These are phyloP conservation scores for Mucor plumbeus DNA, from an alignment of 371 early-diverging fungal species.

Conservation along the genomic window DNA sequence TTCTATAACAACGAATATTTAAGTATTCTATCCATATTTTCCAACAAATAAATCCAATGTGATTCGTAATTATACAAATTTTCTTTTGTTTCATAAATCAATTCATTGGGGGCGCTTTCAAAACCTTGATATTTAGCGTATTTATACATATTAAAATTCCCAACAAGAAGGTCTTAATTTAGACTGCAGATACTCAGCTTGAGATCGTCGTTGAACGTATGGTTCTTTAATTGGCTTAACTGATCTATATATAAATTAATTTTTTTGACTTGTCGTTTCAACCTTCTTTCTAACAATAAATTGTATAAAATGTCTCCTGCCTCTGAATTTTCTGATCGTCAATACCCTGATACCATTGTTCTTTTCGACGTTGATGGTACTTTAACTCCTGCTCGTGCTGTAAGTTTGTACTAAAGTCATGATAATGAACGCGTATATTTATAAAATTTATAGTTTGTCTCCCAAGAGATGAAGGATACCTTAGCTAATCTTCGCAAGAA, in stretches of 20 bases:
- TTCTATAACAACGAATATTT: background rate
- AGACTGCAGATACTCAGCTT: constrained; percentile 3
- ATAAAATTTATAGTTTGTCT: constrained; percentile 53
- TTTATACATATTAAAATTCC: constrained; percentile 1
- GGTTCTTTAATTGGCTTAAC: background rate
- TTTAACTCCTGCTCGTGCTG: constrained; percentile 94
- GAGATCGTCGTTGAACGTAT: constrained; percentile 4
- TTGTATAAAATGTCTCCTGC: constrained; percentile 30
- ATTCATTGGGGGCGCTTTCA: background rate
- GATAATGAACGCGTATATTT: background rate
- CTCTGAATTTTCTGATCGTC: constrained; percentile 59
- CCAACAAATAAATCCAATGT: too few species aligned
- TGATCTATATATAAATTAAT: constrained; percentile 2
- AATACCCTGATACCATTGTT: constrained; percentile 82
- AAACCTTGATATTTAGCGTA: background rate
- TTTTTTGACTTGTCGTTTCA: background rate
- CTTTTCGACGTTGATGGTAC: constrained; percentile 99
- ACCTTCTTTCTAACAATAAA: background rate
- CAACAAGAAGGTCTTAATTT: background rate
- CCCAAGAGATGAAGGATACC: constrained; percentile 82
- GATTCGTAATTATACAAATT: too few species aligned
- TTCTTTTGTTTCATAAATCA: too few species aligned
- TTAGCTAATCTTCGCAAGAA: constrained; percentile 87
- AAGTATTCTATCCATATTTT: background rate
- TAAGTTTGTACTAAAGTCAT: constrained; percentile 30